phyloP scores from a whole-genome alignment of 148 eudicot genomes.

The Cornus controversa region DNA sequence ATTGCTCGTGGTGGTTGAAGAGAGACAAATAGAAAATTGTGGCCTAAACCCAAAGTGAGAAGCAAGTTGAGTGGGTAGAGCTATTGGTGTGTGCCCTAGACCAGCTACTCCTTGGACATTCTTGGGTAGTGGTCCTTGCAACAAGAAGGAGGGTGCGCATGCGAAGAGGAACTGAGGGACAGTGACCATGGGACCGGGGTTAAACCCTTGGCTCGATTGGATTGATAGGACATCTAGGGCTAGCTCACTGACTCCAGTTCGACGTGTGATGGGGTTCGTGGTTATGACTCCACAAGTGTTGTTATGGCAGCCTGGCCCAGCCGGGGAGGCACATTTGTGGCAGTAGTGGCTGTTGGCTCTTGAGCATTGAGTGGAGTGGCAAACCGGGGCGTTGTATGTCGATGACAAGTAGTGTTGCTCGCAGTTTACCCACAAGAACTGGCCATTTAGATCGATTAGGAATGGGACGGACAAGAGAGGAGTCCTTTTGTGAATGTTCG shows the following conservation, averaged over 20 bases:
- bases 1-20: slow-evolving; percentile 18
- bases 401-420: slow-evolving; percentile 49
- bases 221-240: slow-evolving; percentile 47
- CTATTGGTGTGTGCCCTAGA: slow-evolving; percentile 41
- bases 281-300: slow-evolving; percentile 48
- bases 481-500: slow-evolving; percentile 42
- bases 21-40: slow-evolving; percentile 46
- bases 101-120: slow-evolving; percentile 61
- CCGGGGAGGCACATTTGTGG: slow-evolving; percentile 26
- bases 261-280: slow-evolving; percentile 45
- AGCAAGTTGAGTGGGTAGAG: slow-evolving; percentile 49
- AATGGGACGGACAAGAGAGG: slow-evolving; percentile 31
- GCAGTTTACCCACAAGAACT: slow-evolving; percentile 52
- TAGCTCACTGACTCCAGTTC: slow-evolving; percentile 44
- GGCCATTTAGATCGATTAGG: slow-evolving; percentile 48
- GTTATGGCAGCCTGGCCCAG: slow-evolving; percentile 56
- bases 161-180: slow-evolving; percentile 44
- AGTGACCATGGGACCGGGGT: slow-evolving; percentile 27
- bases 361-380: slow-evolving; percentile 55
- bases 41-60: slow-evolving; percentile 33
- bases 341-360: slow-evolving; percentile 43
- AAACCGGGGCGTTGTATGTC: slow-evolving; percentile 40
- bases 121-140: slow-evolving; percentile 39
- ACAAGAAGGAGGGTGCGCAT: slow-evolving; percentile 47
- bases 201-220: slow-evolving; percentile 31